Evolutionary conservation across 768 basidiomycete genomes (phyloP).

Genomic region (Auricularia heimuer): DNA sequence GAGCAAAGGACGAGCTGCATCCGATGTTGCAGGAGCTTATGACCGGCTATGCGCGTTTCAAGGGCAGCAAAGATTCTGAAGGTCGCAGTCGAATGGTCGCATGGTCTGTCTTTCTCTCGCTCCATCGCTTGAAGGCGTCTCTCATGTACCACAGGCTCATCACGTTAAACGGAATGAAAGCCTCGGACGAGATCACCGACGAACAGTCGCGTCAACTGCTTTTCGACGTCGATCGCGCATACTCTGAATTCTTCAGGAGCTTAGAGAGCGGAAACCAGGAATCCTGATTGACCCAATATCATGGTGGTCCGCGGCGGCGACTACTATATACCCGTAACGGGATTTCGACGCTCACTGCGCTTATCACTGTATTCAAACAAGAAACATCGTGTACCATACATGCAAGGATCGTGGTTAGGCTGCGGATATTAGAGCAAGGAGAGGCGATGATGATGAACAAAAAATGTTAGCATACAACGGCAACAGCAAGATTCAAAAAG

Average conservation of each 20-base stretch:
- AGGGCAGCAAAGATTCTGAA: constrained; percentile 93
- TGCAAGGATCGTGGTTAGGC: not conserved
- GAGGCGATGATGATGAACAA: not conserved
- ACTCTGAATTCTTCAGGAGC: constrained; percentile 85
- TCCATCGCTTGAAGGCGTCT: constrained; percentile 27
- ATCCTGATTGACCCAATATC: not conserved
- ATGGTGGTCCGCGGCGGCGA: too few species aligned
- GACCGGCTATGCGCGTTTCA: constrained; percentile 87
- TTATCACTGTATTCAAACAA: not conserved
- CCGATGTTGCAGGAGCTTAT: constrained; percentile 94
- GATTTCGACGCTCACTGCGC: not conserved
- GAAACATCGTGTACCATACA: not conserved
- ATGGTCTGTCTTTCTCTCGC: constrained; percentile 41
- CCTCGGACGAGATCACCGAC: constrained; percentile 90
- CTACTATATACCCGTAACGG: too few species aligned
- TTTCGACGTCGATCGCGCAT: constrained; percentile 96
- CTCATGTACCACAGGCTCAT: constrained; percentile 45
- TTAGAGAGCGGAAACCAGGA: constrained; percentile 30
- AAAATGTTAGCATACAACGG: too few species aligned
- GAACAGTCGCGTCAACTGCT: constrained; percentile 92
- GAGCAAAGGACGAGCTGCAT: constrained; percentile 97
- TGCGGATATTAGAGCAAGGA: not conserved
- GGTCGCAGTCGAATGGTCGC: constrained; percentile 87
- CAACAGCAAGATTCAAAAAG: too few species aligned
- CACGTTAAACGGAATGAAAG: constrained; percentile 93